A percentile compares a stretch with the other conserved stretches of the same genome.
Evolutionary conservation across 2,329 filamentous ascomycete species (phyloP).

Genomic region (Scolecobasidium constrictum): DNA sequence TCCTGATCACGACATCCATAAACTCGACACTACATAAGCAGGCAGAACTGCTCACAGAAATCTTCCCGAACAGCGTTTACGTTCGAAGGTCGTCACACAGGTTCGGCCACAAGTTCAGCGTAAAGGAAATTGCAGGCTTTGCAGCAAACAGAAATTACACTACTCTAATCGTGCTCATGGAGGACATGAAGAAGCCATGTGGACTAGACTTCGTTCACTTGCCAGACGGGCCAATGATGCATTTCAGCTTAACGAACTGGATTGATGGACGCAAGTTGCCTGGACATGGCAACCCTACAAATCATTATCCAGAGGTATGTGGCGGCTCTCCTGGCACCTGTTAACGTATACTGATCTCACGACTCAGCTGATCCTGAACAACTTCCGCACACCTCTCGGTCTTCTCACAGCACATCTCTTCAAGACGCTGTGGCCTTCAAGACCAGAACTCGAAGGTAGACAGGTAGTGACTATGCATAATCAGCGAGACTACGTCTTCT

Average conservation of each 20-base stretch:
- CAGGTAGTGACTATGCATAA: conserved; percentile 92
- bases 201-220: conserved; percentile 78
- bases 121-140: conserved; percentile 82
- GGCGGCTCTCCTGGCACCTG: conserved; percentile 28
- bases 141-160: conserved; percentile 76
- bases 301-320: conserved; percentile 80
- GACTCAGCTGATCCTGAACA: conserved; percentile 62
- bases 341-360: neutral
- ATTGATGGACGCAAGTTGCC: conserved; percentile 78
- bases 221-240: conserved; percentile 78
- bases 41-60: conserved; percentile 65
- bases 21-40: conserved; percentile 83
- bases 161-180: conserved; percentile 71
- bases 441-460: conserved; percentile 72
- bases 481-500: conserved; percentile 91
- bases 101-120: conserved; percentile 80
- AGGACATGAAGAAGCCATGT: conserved; percentile 76
- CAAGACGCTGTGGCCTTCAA: conserved; percentile 64
- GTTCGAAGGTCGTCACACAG: conserved; percentile 76
- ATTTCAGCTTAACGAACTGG: conserved; percentile 87
- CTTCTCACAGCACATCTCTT: conserved; percentile 75
- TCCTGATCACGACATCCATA: conserved; percentile 83
- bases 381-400: conserved; percentile 88
- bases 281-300: conserved; percentile 81
- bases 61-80: conserved; percentile 38